These are phyloP conservation scores for Pulveroboletus sp. DNA, from an alignment of 768 basidiomycete species.

Conservation along the genomic window DNA sequence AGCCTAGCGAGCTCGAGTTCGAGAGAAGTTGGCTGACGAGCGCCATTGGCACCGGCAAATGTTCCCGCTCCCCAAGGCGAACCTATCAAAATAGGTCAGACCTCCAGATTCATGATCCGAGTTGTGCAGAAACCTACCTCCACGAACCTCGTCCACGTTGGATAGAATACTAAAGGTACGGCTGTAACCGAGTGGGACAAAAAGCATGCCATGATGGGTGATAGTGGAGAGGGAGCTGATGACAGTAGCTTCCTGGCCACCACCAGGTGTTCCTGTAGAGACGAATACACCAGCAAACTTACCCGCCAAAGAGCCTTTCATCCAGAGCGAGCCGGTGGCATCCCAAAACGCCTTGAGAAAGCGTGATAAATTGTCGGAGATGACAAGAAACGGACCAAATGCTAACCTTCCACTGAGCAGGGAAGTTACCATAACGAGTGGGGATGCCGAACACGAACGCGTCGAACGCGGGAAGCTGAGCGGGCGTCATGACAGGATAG, in stretches of 20 bases:
- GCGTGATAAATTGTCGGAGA: background rate
- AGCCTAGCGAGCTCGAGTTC: conserved; percentile 49
- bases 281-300: conserved; percentile 77
- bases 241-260: conserved; percentile 72
- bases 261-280: conserved; percentile 67
- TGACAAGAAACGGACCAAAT: conserved; percentile 3
- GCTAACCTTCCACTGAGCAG: conserved; percentile 73
- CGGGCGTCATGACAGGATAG: conserved; percentile 63
- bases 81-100: conserved; percentile 36
- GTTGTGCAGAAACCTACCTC: conserved; percentile 42
- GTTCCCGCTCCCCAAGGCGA: conserved; percentile 79
- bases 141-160: conserved; percentile 48
- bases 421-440: conserved; percentile 77
- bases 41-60: conserved; percentile 43
- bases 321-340: conserved; percentile 65
- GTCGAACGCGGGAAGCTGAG: conserved; percentile 56
- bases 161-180: conserved; percentile 40
- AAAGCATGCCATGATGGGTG: conserved; percentile 69
- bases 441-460: conserved; percentile 75
- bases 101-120: background rate
- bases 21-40: conserved; percentile 44
- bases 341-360: conserved; percentile 65
- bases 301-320: conserved; percentile 53
- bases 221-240: conserved; percentile 53
- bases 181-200: conserved; percentile 71